Percentiles rank a stretch among this genome's conserved stretches.
These are phyloP conservation scores for Calocybe indica DNA, from an alignment of 768 basidiomycete genomes.

Conservation along the genomic window DNA sequence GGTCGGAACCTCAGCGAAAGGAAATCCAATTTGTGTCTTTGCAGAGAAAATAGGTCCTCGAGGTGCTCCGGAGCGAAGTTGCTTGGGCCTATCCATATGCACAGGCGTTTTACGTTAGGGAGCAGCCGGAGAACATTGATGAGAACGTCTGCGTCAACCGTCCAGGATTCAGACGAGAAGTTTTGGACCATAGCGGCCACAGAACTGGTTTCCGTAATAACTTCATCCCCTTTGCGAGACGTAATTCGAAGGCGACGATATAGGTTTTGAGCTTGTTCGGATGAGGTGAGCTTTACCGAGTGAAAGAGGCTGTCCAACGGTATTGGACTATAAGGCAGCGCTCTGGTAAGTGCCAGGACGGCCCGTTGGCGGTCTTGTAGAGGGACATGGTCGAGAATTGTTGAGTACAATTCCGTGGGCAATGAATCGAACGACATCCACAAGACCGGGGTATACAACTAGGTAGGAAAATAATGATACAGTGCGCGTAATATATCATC, in stretches of 20 bases:
- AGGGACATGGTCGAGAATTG: slow-evolving; percentile 49
- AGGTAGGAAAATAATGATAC: background rate
- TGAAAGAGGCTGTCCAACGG: slow-evolving; percentile 53
- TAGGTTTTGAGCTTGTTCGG: slow-evolving; percentile 51
- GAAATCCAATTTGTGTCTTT: slow-evolving; percentile 38
- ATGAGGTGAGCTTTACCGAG: slow-evolving; percentile 42
- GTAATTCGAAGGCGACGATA: slow-evolving; percentile 45
- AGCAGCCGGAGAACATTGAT: slow-evolving; percentile 63
- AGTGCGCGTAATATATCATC: too few species aligned
- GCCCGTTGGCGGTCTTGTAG: slow-evolving; percentile 41
- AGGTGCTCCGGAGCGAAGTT: slow-evolving; percentile 81
- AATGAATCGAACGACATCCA: background rate
- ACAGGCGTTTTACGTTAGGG: slow-evolving; percentile 41
- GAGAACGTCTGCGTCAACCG: slow-evolving; percentile 67
- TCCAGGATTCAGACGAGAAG: slow-evolving; percentile 58
- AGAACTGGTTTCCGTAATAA: slow-evolving; percentile 6
- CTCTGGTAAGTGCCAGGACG: slow-evolving; percentile 52
- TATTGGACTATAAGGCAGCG: slow-evolving; percentile 56
- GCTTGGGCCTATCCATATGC: slow-evolving; percentile 65
- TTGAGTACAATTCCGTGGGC: slow-evolving; percentile 21
- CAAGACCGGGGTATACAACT: background rate
- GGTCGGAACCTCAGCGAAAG: slow-evolving; percentile 76
- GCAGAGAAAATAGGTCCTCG: slow-evolving; percentile 52
- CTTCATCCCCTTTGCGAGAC: background rate
- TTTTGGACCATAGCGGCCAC: slow-evolving; percentile 37